Evolutionary conservation across 2,329 filamentous ascomycete species (phyloP).

Genomic region (Knufia fluminis): DNA sequence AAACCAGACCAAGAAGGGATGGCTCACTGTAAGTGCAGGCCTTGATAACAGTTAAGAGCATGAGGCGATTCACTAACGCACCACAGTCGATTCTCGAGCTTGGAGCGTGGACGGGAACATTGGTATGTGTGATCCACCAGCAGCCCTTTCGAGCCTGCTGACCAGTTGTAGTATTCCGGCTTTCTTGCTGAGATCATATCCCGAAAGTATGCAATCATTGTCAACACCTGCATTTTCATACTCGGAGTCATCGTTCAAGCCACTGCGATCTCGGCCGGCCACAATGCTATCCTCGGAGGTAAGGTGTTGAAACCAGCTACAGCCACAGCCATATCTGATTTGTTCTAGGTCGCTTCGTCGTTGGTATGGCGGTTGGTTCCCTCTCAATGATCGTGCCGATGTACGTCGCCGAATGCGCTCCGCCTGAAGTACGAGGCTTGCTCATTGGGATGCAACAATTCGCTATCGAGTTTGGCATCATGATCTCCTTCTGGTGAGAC

Average conservation of each 20-base stretch:
- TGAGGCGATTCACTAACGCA: no score
- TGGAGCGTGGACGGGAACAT: slow-evolving; percentile 31
- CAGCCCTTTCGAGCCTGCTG: not conserved
- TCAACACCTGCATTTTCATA: slow-evolving; percentile 27
- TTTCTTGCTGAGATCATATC: slow-evolving; percentile 31
- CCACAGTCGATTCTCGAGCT: slow-evolving; percentile 37
- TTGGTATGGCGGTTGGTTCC: slow-evolving; percentile 34
- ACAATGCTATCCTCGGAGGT: slow-evolving; percentile 29
- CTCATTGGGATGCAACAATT: slow-evolving; percentile 35
- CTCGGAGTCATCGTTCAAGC: slow-evolving; percentile 34
- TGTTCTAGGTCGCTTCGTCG: no score
- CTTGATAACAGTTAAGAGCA: no score
- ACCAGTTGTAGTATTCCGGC: slow-evolving; percentile 24
- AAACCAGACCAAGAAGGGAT: slow-evolving; percentile 25
- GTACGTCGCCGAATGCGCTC: slow-evolving; percentile 23
- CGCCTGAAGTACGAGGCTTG: slow-evolving; percentile 35
- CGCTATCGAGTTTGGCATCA: slow-evolving; percentile 36
- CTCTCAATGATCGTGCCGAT: slow-evolving; percentile 27
- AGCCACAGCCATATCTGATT: no score
- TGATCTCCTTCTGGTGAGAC: slow-evolving; percentile 30
- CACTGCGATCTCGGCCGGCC: slow-evolving; percentile 32
- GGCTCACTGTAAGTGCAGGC: no score
- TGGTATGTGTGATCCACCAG: slow-evolving; percentile 12
- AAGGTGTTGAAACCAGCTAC: no score
- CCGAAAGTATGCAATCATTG: slow-evolving; percentile 27